Conservation (phyloP, 2,329 filamentous ascomycete species). For the Byssoonygena ceratinophila region DNA sequence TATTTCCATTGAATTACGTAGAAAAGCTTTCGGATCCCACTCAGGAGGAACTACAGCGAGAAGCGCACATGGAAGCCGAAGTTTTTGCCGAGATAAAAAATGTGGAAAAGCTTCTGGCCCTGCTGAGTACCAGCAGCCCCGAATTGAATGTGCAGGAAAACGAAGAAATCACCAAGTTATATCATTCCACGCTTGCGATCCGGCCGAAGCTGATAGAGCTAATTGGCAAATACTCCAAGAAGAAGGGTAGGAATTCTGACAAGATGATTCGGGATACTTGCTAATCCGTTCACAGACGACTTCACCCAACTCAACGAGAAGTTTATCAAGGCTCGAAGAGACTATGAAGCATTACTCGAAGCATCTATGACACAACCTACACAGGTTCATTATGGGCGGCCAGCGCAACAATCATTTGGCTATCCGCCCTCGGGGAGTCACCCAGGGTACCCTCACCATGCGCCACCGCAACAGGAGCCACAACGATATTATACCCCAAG, state of each 20-base stretch:
- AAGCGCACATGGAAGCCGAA: slow-evolving; percentile 87
- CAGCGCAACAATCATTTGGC: slow-evolving; percentile 26
- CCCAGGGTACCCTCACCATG: slow-evolving; percentile 26
- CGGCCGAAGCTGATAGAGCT: slow-evolving; percentile 93
- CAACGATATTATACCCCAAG: slow-evolving; percentile 58
- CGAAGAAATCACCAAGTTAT: slow-evolving; percentile 84
- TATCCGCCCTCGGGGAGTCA: slow-evolving; percentile 28
- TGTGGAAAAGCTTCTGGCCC: slow-evolving; percentile 70
- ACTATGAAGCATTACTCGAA: slow-evolving; percentile 93
- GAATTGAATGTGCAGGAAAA: slow-evolving; percentile 79
- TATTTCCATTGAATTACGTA: slow-evolving; percentile 97
- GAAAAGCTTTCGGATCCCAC: slow-evolving; percentile 95
- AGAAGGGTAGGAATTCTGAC: slow-evolving; percentile 61
- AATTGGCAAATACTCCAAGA: slow-evolving; percentile 98
- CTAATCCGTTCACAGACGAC: slow-evolving; percentile 54
- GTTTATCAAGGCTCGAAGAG: slow-evolving; percentile 94
- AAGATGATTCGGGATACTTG: slow-evolving; percentile 12
- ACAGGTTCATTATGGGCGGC: slow-evolving; percentile 44
- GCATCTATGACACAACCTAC: slow-evolving; percentile 93
- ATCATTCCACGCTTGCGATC: slow-evolving; percentile 89
- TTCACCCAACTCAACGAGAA: slow-evolving; percentile 98
- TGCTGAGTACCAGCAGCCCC: slow-evolving; percentile 77
- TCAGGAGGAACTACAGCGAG: slow-evolving; percentile 81
- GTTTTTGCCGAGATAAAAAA: slow-evolving; percentile 69
- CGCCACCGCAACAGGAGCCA: slow-evolving; percentile 44